A percentile compares a stretch with the other conserved stretches of the same genome.
These are phyloP conservation scores for Populus hybrid DNA, from an alignment of 441 rosid species.

Conservation along the genomic window DNA sequence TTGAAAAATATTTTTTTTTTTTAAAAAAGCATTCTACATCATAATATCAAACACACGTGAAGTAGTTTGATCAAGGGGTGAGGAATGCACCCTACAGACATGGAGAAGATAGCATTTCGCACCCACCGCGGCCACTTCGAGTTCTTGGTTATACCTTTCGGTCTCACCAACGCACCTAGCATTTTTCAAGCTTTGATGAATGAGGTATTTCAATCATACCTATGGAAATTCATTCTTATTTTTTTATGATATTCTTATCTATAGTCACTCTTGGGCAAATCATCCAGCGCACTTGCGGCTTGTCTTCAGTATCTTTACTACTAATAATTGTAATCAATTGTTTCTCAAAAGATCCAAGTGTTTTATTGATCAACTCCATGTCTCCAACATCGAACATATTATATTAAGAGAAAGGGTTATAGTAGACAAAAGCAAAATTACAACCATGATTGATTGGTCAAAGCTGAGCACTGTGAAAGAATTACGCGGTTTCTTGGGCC, in stretches of 20 bases:
- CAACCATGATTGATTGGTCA: neutral
- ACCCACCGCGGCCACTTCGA: neutral
- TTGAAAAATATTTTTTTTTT: too few species aligned
- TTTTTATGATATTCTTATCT: conserved; percentile 3
- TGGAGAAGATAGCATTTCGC: neutral
- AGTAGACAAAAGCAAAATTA: neutral
- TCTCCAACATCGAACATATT: neutral
- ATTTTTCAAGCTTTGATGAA: neutral
- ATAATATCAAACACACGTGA: too few species aligned
- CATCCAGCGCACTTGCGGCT: rapidly evolving
- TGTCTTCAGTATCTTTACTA: neutral
- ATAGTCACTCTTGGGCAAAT: neutral
- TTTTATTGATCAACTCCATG: too few species aligned
- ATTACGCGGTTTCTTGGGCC: neutral
- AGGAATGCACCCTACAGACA: neutral
- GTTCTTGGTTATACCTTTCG: neutral
- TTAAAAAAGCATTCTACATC: too few species aligned
- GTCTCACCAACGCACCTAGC: neutral
- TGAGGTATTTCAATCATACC: neutral
- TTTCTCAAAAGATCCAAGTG: neutral
- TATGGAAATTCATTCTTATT: neutral
- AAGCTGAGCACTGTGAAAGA: neutral
- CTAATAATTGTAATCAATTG: neutral
- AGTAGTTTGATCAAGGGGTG: too few species aligned
- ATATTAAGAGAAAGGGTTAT: neutral